Base-by-base conservation (phyloP, 768 basidiomycete species). In the Daedaleopsis nitida region DNA sequence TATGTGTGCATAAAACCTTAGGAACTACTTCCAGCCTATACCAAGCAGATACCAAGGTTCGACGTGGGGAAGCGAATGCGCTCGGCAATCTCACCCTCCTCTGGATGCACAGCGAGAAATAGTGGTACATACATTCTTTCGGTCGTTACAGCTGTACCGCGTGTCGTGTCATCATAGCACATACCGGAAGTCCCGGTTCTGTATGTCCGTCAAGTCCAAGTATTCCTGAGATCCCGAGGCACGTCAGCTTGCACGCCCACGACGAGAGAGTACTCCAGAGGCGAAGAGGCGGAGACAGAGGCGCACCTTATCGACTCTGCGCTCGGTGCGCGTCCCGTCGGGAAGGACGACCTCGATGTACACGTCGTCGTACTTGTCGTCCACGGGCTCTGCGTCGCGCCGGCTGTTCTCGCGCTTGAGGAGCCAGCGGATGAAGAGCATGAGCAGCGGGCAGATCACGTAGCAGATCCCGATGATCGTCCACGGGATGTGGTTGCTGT, bases 401-500 rank as follows among this genome's bases (percentile, higher is more conserved):
- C 80, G 77, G 54, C 77, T 81, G 69, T 92, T 92, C 76, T 92
- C 88, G 38, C 76, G 72, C 3, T 75, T 68, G 42, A 92, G 80
- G 32, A 85, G 44, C 57, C 66, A 73, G 21, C 88, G 84, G 59
- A 92, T 83, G 39, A 69, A 24, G 23, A 86, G 75, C 16, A 82
- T 53, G 65, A 82, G 55, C 13, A 75, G 32, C 48, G 87, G 85
- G 71, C 86, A 86, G 34, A 70, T 60, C 12, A 76, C 62, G 69
- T 87, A 86, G 73, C 87, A 88, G 54, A 85, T 69, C 2, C 87
- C 84, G 57, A 92, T 92, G 66, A 92, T 80, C 55, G 81, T 82
- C 91, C 92, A 93, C 3, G 91, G 91, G 32, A 92, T 71, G 58
- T 81, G 86, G 65, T 91, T 89, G 51, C 88, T 88, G 66, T 16